phyloP scores from a whole-genome alignment of 78 protist genomes.

The Dictyostelium brefeldianum region DNA sequence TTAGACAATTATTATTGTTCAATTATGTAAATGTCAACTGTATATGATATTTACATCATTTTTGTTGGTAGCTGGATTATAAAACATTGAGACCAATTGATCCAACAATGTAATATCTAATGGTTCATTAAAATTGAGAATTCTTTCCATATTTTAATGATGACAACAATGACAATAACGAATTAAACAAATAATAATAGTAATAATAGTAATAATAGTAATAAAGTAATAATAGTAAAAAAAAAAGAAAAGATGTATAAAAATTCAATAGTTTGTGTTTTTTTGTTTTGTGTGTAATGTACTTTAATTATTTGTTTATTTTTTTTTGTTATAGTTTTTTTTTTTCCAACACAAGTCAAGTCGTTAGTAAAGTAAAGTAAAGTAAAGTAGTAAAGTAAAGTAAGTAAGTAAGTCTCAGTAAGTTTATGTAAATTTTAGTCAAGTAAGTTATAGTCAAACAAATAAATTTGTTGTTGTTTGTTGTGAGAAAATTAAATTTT shows the following conservation, averaged over 20 bases:
- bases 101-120: slow-evolving; percentile 86
- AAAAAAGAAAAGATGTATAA: too few relatives aligned
- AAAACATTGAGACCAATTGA: slow-evolving; percentile 54
- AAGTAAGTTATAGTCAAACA: too few relatives aligned
- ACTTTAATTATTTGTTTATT: not conserved
- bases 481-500: too few relatives aligned
- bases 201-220: not conserved
- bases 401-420: not conserved
- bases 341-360: too few relatives aligned
- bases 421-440: too few relatives aligned
- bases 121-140: slow-evolving; percentile 88
- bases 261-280: not conserved
- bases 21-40: too few relatives aligned
- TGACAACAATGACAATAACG: not conserved
- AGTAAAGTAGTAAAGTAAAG: slow-evolving; percentile 8
- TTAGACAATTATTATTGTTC: too few relatives aligned
- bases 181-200: slow-evolving; percentile 5
- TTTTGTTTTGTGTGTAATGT: not conserved
- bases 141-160: slow-evolving; percentile 72
- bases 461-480: too few relatives aligned
- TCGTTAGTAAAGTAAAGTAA: not conserved
- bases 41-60: slow-evolving; percentile 41
- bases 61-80: not conserved
- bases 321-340: not conserved
- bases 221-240: not conserved